Evolutionary conservation across 805 yeast genomes (phyloP).

Genomic region (Sporopachydermia lactativora): DNA sequence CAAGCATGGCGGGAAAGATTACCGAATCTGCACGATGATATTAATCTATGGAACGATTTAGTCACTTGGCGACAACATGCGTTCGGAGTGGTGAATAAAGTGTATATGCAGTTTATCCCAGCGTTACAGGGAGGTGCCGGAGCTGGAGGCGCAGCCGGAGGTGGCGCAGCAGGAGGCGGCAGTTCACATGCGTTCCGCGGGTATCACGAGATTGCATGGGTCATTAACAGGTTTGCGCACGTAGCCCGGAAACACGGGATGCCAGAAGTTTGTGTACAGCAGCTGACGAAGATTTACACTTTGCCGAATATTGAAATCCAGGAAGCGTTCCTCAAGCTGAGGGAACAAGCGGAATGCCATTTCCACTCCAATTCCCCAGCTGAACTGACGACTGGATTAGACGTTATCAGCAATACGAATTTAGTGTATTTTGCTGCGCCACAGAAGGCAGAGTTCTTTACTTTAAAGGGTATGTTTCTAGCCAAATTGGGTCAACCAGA

Average conservation of each 20-base stretch:
- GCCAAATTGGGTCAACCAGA: constrained; percentile 83
- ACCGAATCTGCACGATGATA: constrained; percentile 96
- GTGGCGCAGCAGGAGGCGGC: constrained; percentile 48
- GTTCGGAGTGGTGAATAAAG: constrained; percentile 88
- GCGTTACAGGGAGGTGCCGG: constrained; percentile 50
- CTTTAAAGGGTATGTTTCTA: constrained; percentile 94
- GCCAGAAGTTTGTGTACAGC: constrained; percentile 93
- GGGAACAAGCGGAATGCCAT: constrained; percentile 97
- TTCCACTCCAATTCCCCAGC: constrained; percentile 86
- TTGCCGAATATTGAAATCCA: constrained; percentile 96
- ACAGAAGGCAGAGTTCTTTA: constrained; percentile 96
- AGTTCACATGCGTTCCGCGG: constrained; percentile 96
- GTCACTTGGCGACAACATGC: constrained; percentile 99
- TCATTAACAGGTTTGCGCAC: constrained; percentile 93
- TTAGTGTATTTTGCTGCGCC: constrained; percentile 92
- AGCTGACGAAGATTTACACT: constrained; percentile 85
- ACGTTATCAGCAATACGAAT: constrained; percentile 92
- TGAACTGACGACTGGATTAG: constrained; percentile 88
- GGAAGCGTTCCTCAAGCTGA: constrained; percentile 87
- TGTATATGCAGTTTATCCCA: constrained; percentile 85
- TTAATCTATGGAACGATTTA: constrained; percentile 92
- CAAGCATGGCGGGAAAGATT: constrained; percentile 98
- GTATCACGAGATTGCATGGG: constrained; percentile 98
- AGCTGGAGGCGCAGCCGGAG: constrained; percentile 39
- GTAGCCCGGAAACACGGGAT: constrained; percentile 94